Percentiles rank a stretch among this genome's conserved stretches.
Conservation (phyloP, 768 basidiomycete genomes). For the Collybia sp. region DNA sequence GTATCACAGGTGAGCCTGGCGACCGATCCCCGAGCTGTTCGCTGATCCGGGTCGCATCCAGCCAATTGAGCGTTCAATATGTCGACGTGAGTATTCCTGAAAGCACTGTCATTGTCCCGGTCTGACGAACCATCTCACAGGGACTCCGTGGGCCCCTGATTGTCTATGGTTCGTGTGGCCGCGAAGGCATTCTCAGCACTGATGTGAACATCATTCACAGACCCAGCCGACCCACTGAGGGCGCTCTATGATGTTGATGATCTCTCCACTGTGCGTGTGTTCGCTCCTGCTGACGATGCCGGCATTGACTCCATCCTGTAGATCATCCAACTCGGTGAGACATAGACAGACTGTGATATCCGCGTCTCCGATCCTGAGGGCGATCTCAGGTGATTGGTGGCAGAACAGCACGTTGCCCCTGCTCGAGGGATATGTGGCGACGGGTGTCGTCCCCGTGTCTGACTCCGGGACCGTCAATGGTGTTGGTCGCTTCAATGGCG, state of each 20-base stretch:
- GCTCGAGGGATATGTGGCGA: slow-evolving; percentile 20
- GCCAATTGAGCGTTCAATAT: slow-evolving; percentile 11
- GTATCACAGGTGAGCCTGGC: slow-evolving; percentile 16
- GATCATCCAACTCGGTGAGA: slow-evolving; percentile 18
- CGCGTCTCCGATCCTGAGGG: slow-evolving; percentile 16
- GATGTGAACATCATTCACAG: too few species aligned
- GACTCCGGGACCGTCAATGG: slow-evolving; percentile 34
- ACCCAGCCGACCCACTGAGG: slow-evolving; percentile 24
- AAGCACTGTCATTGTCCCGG: slow-evolving; percentile 35
- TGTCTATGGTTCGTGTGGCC: slow-evolving; percentile 45
- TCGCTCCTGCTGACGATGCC: too few species aligned
- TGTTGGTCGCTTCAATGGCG: slow-evolving; percentile 27
- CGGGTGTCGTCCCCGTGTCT: slow-evolving; percentile 24
- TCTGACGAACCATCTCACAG: slow-evolving; percentile 2
- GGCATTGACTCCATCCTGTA: too few species aligned
- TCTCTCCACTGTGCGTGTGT: background rate
- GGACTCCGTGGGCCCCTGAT: slow-evolving; percentile 37
- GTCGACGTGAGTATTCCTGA: slow-evolving; percentile 22
- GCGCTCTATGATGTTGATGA: slow-evolving; percentile 46
- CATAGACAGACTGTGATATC: too few species aligned
- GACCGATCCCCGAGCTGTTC: too few species aligned
- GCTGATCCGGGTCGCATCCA: background rate
- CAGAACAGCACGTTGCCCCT: slow-evolving; percentile 18
- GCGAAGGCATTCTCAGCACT: too few species aligned
- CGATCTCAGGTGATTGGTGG: slow-evolving; percentile 38